Evolutionary conservation across 768 basidiomycete genomes (phyloP).

Genomic region (Trametes cubensis): DNA sequence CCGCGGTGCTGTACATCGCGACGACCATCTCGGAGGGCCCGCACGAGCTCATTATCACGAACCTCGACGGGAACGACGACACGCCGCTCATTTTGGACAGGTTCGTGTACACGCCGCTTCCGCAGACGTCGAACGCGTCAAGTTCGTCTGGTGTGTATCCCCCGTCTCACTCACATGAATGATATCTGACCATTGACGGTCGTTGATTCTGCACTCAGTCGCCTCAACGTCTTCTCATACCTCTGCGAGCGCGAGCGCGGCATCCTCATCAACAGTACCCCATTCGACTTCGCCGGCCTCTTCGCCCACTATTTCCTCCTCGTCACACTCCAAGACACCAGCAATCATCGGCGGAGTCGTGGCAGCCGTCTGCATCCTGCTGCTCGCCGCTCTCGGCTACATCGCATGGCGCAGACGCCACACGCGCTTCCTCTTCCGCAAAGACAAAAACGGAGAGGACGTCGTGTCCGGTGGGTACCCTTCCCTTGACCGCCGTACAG

Average conservation of each 20-base stretch:
- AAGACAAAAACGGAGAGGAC: not conserved
- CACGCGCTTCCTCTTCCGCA: no score
- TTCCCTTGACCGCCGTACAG: no score
- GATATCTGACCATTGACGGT: no score
- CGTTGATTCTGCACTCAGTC: no score
- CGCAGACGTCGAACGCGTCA: not conserved
- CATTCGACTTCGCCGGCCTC: not conserved
- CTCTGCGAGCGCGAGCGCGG: no score
- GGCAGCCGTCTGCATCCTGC: not conserved
- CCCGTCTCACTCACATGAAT: no score
- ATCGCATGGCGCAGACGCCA: not conserved
- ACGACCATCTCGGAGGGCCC: not conserved
- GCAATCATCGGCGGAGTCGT: conserved; percentile 3
- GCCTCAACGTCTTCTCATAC: no score
- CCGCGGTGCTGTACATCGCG: conserved; percentile 6
- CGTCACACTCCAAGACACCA: conserved; percentile 5
- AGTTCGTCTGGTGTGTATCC: not conserved
- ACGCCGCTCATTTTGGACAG: conserved; percentile 4
- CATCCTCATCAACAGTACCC: not conserved
- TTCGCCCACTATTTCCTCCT: not conserved
- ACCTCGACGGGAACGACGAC: not conserved
- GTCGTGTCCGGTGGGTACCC: not conserved
- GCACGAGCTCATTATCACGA: conserved; percentile 17
- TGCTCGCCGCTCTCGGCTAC: not conserved
- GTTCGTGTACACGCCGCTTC: not conserved